These are phyloP conservation scores for Cryptococcus neoformans DNA, from an alignment of 1,284 basidiomycete genomes.

Conservation along the genomic window DNA sequence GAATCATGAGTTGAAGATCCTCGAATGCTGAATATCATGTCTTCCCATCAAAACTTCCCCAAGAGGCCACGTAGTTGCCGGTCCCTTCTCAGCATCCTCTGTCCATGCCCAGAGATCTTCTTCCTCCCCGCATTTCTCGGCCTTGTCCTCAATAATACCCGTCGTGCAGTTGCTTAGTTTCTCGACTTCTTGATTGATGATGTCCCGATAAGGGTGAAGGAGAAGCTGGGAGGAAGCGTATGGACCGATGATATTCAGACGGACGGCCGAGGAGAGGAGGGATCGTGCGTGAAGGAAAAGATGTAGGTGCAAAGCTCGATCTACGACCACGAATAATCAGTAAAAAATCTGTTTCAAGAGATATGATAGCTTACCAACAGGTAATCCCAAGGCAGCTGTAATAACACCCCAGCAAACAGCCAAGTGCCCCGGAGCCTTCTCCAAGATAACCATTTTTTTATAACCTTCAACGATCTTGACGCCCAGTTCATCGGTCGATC, in stretches of 20 bases:
- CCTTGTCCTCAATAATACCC: conserved; percentile 24
- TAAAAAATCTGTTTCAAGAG: neutral
- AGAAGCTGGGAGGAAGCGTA: conserved; percentile 89
- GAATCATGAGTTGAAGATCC: conserved; percentile 75
- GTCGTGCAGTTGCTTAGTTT: conserved; percentile 43
- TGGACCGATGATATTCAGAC: conserved; percentile 88
- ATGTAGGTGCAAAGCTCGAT: conserved; percentile 69
- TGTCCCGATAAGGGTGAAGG: conserved; percentile 63
- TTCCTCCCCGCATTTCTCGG: conserved; percentile 21
- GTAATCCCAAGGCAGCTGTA: conserved; percentile 69
- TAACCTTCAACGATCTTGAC: conserved; percentile 59
- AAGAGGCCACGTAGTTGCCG: conserved; percentile 90
- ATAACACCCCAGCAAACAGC: conserved; percentile 87
- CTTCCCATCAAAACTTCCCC: conserved; percentile 88
- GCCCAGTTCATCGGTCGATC: conserved; percentile 13
- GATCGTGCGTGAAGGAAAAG: conserved; percentile 90
- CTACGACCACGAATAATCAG: conserved; percentile 7
- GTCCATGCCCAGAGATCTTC: conserved; percentile 43
- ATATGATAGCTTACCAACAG: conserved; percentile 58
- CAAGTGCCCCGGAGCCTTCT: conserved; percentile 72
- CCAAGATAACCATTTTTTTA: conserved; percentile 62
- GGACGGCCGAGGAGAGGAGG: conserved; percentile 83
- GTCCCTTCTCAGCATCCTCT: conserved; percentile 49
- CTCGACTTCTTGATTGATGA: conserved; percentile 60
- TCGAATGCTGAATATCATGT: conserved; percentile 92